Evolutionary conservation across 306 rosid genomes (phyloP).

Genomic region (Quercus berberidifolia): DNA sequence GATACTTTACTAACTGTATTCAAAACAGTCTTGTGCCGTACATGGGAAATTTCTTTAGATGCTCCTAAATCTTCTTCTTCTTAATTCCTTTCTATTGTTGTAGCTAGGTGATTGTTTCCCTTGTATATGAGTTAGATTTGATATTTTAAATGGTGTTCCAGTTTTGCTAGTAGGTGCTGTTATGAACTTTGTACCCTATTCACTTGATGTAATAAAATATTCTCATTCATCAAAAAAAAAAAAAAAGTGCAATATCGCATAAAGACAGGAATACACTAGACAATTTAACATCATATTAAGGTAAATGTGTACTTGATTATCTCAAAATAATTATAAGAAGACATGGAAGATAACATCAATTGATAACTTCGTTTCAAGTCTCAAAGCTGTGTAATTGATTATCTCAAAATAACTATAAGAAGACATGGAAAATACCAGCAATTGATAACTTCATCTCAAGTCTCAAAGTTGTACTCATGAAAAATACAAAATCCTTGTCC

Average conservation of each 20-base stretch:
- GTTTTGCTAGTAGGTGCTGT: too few species aligned
- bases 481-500: background rate
- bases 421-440: background rate
- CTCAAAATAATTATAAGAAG: background rate
- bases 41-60: too few species aligned
- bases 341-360: background rate
- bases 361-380: background rate
- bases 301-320: background rate
- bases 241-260: background rate
- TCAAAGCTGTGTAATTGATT: background rate
- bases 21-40: too few species aligned
- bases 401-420: background rate
- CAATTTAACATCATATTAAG: background rate
- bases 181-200: too few species aligned
- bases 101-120: too few species aligned
- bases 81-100: too few species aligned
- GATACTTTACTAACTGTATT: too few species aligned
- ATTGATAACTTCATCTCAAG: constrained; percentile 8
- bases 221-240: too few species aligned
- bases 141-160: too few species aligned
- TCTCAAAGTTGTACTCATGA: constrained; percentile 3
- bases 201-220: too few species aligned
- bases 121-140: too few species aligned
- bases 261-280: background rate
- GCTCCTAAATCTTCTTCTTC: too few species aligned